These are phyloP conservation scores for Ustilago esculenta DNA, from an alignment of 1,284 basidiomycete species.

Conservation along the genomic window DNA sequence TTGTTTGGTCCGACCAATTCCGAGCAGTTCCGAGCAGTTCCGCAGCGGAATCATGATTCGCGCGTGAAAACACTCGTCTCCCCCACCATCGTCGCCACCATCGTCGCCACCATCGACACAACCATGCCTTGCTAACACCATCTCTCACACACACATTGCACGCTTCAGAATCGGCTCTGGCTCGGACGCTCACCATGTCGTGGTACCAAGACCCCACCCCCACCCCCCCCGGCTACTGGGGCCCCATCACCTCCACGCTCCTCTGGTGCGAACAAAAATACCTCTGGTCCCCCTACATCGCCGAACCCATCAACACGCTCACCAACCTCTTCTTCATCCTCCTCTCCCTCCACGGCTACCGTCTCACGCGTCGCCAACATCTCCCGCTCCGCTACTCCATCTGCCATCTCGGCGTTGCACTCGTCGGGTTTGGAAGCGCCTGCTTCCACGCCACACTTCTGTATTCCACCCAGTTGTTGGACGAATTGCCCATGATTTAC, in stretches of 20 bases:
- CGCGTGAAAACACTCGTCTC: too few relatives aligned
- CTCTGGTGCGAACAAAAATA: constrained; percentile 66
- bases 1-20: too few relatives aligned
- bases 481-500: constrained; percentile 67
- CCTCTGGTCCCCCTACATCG: constrained; percentile 54
- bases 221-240: constrained; percentile 55
- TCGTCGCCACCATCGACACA: too few relatives aligned
- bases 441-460: constrained; percentile 64
- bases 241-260: constrained; percentile 57
- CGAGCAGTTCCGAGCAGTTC: too few relatives aligned
- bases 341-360: constrained; percentile 67
- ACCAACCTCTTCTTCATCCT: constrained; percentile 69
- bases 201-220: constrained; percentile 30
- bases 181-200: too few relatives aligned
- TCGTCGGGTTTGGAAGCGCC: constrained; percentile 56
- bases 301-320: constrained; percentile 65
- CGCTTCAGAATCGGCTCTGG: too few relatives aligned
- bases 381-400: constrained; percentile 55
- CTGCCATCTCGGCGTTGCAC: constrained; percentile 52
- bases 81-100: too few relatives aligned
- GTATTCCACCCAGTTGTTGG: constrained; percentile 62
- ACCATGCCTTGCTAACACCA: too few relatives aligned
- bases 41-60: too few relatives aligned
- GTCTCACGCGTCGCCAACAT: constrained; percentile 15
- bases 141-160: too few relatives aligned